Percentiles rank a stretch among this genome's conserved stretches.
Evolutionary conservation across 1,284 basidiomycete genomes (phyloP).

Genomic region (Moniliella sp.): DNA sequence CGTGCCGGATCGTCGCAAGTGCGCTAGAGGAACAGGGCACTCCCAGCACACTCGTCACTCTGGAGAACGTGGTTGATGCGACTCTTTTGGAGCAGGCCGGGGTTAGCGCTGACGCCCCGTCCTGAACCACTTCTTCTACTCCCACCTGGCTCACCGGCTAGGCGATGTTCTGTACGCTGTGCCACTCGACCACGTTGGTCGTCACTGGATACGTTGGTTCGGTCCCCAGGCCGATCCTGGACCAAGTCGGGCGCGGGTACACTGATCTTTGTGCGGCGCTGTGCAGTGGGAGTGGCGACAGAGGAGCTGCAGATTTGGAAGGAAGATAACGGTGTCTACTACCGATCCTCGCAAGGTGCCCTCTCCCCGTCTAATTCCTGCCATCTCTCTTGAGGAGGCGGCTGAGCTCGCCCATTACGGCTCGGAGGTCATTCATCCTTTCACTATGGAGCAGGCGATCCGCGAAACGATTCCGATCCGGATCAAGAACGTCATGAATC

Average conservation of each 20-base stretch:
- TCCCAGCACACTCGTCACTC: constrained; percentile 68
- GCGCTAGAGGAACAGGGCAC: constrained; percentile 47
- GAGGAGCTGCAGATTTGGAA: constrained; percentile 96
- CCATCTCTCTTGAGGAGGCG: constrained; percentile 90
- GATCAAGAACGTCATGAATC: constrained; percentile 95
- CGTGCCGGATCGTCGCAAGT: constrained; percentile 75
- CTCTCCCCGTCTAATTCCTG: constrained; percentile 71
- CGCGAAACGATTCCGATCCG: constrained; percentile 75
- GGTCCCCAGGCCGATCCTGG: constrained; percentile 74
- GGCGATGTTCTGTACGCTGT: constrained; percentile 58
- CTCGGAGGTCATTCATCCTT: constrained; percentile 90
- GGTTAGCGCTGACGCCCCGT: constrained; percentile 33
- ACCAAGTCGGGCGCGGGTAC: constrained; percentile 77
- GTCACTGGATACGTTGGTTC: constrained; percentile 73
- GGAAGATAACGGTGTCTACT: constrained; percentile 95
- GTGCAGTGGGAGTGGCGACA: constrained; percentile 54
- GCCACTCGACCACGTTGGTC: constrained; percentile 40
- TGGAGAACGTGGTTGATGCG: constrained; percentile 51
- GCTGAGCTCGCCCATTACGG: constrained; percentile 96
- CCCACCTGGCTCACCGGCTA: constrained; percentile 50
- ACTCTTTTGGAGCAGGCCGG: constrained; percentile 14
- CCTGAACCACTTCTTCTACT: constrained; percentile 75
- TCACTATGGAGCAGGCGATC: constrained; percentile 97
- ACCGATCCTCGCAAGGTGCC: constrained; percentile 91
- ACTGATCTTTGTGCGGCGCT: constrained; percentile 83